Evolutionary conservation across 2,329 filamentous ascomycete genomes (phyloP).

Genomic region (Sporothrix schenckii): DNA sequence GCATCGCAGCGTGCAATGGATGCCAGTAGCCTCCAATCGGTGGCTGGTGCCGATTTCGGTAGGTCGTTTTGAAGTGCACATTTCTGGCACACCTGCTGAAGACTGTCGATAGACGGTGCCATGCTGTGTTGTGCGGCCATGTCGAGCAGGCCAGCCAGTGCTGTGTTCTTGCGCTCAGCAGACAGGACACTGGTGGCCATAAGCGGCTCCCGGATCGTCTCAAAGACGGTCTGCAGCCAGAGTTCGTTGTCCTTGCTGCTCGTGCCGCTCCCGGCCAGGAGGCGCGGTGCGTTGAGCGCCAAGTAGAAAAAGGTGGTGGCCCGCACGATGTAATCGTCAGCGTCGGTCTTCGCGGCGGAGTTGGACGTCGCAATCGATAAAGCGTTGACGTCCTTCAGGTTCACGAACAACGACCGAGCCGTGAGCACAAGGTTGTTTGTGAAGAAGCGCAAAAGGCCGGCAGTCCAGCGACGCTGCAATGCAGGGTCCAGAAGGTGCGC

Average conservation of each 20-base stretch:
- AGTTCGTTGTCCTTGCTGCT: conserved; percentile 43
- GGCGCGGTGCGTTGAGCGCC: conserved; percentile 41
- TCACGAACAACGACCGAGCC: conserved; percentile 53
- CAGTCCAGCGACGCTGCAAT: conserved; percentile 49
- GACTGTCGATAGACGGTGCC: conserved; percentile 46
- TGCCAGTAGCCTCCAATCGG: conserved; percentile 51
- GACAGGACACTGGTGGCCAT: conserved; percentile 28
- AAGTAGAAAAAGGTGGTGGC: conserved; percentile 53
- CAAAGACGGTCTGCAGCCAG: conserved; percentile 48
- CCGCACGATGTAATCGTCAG: conserved; percentile 39
- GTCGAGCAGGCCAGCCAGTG: conserved; percentile 42
- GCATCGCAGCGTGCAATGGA: conserved; percentile 51
- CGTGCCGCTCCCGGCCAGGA: conserved; percentile 43
- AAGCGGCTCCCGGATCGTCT: conserved; percentile 40
- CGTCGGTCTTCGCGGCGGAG: not conserved
- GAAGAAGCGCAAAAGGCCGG: conserved; percentile 54
- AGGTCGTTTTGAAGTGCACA: conserved; percentile 44
- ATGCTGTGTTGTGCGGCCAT: conserved; percentile 42
- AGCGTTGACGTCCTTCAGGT: conserved; percentile 42
- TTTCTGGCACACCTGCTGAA: conserved; percentile 49
- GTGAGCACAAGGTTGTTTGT: conserved; percentile 57
- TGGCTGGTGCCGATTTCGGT: conserved; percentile 35
- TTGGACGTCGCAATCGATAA: conserved; percentile 22
- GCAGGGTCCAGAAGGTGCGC: conserved; percentile 35
- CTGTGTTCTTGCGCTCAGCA: conserved; percentile 10